A percentile compares a stretch with the other conserved stretches of the same genome.
These are phyloP conservation scores for Sanghuangporus weigelae DNA, from an alignment of 1,284 basidiomycete species.

Conservation along the genomic window DNA sequence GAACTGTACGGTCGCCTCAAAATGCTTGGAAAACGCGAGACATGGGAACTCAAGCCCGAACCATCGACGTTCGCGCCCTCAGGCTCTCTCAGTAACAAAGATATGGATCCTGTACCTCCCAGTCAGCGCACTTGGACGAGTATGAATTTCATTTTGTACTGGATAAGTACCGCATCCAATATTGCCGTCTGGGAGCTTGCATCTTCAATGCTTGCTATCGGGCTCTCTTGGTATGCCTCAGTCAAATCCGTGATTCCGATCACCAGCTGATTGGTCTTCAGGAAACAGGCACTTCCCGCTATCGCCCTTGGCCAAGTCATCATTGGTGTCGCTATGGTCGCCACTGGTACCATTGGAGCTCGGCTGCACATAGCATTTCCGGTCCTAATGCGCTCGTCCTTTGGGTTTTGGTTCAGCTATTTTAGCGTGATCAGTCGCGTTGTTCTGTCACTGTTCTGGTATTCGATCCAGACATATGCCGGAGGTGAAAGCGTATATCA, in stretches of 20 bases:
- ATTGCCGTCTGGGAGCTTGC: conserved; percentile 40
- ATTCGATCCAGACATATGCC: conserved; percentile 53
- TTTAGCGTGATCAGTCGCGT: conserved; percentile 72
- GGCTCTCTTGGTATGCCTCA: conserved; percentile 50
- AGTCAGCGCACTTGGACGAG: conserved; percentile 57
- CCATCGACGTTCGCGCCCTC: conserved; percentile 47
- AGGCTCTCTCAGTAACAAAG: conserved; percentile 61
- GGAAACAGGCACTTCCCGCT: conserved; percentile 27
- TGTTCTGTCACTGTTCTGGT: conserved; percentile 77
- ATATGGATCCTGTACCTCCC: conserved; percentile 67
- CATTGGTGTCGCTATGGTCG: conserved; percentile 50
- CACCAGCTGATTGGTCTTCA: conserved; percentile 1
- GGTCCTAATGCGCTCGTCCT: conserved; percentile 68
- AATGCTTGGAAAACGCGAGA: conserved; percentile 18
- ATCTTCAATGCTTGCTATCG: conserved; percentile 60
- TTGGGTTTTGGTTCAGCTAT: conserved; percentile 77
- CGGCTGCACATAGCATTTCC: conserved; percentile 67
- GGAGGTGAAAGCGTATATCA: conserved; percentile 63
- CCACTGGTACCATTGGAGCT: conserved; percentile 71
- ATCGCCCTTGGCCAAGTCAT: conserved; percentile 59
- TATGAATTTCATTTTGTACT: conserved; percentile 57
- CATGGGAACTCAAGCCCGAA: conserved; percentile 44
- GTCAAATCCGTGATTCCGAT: not conserved
- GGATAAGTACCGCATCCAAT: conserved; percentile 60
- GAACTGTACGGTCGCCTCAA: not conserved